A percentile compares a stretch with the other conserved stretches of the same genome.
phyloP scores from a whole-genome alignment of 768 basidiomycete genomes.

The Trametes sanguinea region DNA sequence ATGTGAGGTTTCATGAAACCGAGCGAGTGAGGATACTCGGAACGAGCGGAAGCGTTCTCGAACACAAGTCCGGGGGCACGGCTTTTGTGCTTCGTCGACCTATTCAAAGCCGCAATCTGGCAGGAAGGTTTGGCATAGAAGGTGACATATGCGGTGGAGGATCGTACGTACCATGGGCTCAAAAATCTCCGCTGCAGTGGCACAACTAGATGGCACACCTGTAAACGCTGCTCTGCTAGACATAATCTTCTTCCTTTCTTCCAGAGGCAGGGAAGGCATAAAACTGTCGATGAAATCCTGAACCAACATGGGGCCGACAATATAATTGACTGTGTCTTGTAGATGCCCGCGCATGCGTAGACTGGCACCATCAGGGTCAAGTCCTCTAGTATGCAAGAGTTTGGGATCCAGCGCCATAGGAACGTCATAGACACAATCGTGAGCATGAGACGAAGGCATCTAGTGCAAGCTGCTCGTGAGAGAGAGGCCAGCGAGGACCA shows the following conservation, averaged over 20 bases:
- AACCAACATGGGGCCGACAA: neutral
- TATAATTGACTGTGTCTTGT: neutral
- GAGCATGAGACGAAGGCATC: too few species aligned
- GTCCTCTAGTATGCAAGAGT: too few species aligned
- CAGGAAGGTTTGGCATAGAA: neutral
- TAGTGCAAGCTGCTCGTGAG: too few species aligned
- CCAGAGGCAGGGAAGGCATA: neutral
- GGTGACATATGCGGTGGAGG: neutral
- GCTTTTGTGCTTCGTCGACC: neutral
- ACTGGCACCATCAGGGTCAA: too few species aligned
- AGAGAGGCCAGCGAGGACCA: too few species aligned
- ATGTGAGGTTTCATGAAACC: constrained; percentile 7
- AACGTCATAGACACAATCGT: too few species aligned
- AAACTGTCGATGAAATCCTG: neutral
- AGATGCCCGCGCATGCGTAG: neutral
- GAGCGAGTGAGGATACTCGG: neutral
- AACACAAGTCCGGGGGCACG: neutral
- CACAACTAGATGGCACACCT: neutral
- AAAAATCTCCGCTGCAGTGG: neutral
- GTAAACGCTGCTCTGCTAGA: neutral
- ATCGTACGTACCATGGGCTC: neutral
- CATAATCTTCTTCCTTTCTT: neutral
- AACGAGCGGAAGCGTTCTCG: neutral
- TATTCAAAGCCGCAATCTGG: neutral
- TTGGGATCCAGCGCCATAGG: too few species aligned